A percentile compares a stretch with the other conserved stretches of the same genome.
These are phyloP conservation scores for Dittrichia graveolens DNA, from an alignment of 129 eudicot genomes.

Conservation along the genomic window DNA sequence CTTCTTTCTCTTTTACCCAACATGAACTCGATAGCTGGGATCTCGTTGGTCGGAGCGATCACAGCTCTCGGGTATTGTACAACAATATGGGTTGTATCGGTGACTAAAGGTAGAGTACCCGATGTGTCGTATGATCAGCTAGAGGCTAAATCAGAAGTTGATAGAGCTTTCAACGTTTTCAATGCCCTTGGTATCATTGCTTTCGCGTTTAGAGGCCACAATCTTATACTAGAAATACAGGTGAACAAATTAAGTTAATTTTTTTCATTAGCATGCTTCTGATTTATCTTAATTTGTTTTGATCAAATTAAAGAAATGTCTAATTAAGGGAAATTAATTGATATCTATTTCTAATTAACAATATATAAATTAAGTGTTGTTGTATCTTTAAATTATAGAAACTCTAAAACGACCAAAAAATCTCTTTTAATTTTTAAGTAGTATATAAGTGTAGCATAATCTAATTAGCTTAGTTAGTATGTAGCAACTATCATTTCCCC, in stretches of 20 bases:
- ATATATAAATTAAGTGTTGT: too few relatives aligned
- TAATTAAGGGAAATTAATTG: too few relatives aligned
- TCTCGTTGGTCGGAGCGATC: slow-evolving; percentile 67
- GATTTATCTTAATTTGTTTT: not conserved
- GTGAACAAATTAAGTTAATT: slow-evolving; percentile 23
- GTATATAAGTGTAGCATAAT: too few relatives aligned
- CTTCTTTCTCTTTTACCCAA: slow-evolving; percentile 77
- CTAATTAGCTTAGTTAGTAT: too few relatives aligned
- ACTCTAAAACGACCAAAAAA: too few relatives aligned
- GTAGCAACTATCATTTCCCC: too few relatives aligned
- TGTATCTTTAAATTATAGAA: too few relatives aligned
- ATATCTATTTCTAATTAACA: too few relatives aligned
- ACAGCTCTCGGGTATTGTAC: slow-evolving; percentile 75
- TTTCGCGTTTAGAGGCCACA: slow-evolving; percentile 85
- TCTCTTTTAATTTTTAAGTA: too few relatives aligned
- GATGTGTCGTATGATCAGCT: slow-evolving; percentile 53
- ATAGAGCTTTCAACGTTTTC: slow-evolving; percentile 46
- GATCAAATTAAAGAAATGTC: not conserved
- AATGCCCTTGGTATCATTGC: slow-evolving; percentile 76
- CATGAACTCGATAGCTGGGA: slow-evolving; percentile 81
- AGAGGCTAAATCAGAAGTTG: slow-evolving; percentile 17
- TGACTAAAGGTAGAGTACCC: slow-evolving; percentile 50
- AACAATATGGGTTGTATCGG: slow-evolving; percentile 64
- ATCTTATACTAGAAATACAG: slow-evolving; percentile 88
- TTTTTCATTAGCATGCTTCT: not conserved